Percentiles rank a stretch among this genome's conserved stretches.
Conservation (phyloP, 495 filamentous ascomycete species). For the Penicillium silybi region DNA sequence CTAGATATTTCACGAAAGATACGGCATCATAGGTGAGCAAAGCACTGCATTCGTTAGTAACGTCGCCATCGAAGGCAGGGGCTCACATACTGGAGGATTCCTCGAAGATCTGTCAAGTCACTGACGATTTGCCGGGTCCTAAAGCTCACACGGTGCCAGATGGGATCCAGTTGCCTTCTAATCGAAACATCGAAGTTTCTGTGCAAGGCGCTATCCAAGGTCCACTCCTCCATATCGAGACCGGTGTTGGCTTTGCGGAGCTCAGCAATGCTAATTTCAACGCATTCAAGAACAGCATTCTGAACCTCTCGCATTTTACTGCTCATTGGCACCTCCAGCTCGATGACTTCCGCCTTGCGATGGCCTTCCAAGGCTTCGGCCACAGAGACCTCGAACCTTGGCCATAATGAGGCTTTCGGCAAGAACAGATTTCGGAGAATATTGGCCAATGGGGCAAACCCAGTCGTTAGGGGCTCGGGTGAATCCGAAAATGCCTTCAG, state of each 20-base stretch:
- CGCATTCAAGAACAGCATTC: slow-evolving; percentile 91
- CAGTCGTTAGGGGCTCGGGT: slow-evolving; percentile 85
- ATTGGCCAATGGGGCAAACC: slow-evolving; percentile 82
- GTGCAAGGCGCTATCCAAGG: slow-evolving; percentile 88
- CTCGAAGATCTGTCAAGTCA: slow-evolving; percentile 79
- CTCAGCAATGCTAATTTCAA: slow-evolving; percentile 89
- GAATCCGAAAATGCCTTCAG: slow-evolving; percentile 96
- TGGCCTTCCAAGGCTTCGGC: slow-evolving; percentile 83
- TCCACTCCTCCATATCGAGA: slow-evolving; percentile 97
- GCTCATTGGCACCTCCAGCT: slow-evolving; percentile 95
- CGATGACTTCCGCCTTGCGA: slow-evolving; percentile 94
- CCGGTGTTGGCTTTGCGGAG: slow-evolving; percentile 85
- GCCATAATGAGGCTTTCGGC: slow-evolving; percentile 84
- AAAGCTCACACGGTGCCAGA: slow-evolving; percentile 96
- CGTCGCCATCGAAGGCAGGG: background rate
- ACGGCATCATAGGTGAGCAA: slow-evolving; percentile 87
- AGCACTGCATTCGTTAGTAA: slow-evolving; percentile 37
- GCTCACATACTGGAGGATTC: slow-evolving; percentile 67
- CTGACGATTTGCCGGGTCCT: slow-evolving; percentile 90
- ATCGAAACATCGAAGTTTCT: slow-evolving; percentile 89
- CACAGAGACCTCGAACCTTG: slow-evolving; percentile 89
- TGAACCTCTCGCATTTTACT: slow-evolving; percentile 91
- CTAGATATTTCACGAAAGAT: slow-evolving; percentile 86
- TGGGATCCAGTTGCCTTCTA: slow-evolving; percentile 85
- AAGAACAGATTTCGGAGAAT: slow-evolving; percentile 95